These are phyloP conservation scores for Tetracladium maxilliforme DNA, from an alignment of 2,329 filamentous ascomycete species.

Conservation along the genomic window DNA sequence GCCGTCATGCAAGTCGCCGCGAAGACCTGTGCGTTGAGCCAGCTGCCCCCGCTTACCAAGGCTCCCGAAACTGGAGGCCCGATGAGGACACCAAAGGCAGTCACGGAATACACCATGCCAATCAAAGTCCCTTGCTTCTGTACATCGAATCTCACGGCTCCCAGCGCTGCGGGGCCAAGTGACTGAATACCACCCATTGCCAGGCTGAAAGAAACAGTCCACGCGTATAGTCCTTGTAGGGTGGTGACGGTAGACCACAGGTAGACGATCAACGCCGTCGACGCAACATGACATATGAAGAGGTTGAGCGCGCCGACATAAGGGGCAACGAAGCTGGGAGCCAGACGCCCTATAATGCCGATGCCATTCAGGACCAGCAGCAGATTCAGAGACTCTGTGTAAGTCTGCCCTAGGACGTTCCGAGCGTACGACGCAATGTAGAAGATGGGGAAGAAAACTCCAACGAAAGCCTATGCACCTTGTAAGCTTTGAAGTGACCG, in stretches of 20 bases:
- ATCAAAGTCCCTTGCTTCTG: conserved; percentile 41
- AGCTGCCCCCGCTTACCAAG: conserved; percentile 29
- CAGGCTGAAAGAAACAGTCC: conserved; percentile 34
- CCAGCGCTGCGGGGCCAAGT: conserved; percentile 34
- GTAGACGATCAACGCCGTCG: conserved; percentile 18
- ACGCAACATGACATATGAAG: conserved; percentile 25
- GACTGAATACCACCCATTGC: conserved; percentile 31
- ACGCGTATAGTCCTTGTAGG: conserved; percentile 28
- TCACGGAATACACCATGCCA: conserved; percentile 32
- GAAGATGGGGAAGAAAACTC: conserved; percentile 26
- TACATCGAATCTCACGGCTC: conserved; percentile 25
- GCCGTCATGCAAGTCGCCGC: conserved; percentile 26
- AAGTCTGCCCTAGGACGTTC: conserved; percentile 18
- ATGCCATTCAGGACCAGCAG: conserved; percentile 37
- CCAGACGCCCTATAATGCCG: conserved; percentile 29
- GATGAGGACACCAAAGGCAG: conserved; percentile 30
- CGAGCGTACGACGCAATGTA: conserved; percentile 21
- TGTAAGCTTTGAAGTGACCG: neutral
- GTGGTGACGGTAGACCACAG: conserved; percentile 32
- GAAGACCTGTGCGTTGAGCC: conserved; percentile 35
- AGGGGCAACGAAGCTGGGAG: conserved; percentile 27
- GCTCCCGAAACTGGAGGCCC: conserved; percentile 39
- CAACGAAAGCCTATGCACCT: conserved; percentile 17
- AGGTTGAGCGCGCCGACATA: conserved; percentile 36
- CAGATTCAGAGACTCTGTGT: conserved; percentile 28